A percentile compares a stretch with the other conserved stretches of the same genome.
Conservation (phyloP, 2,329 filamentous ascomycete species). For the Nigrospora sphaerica region DNA sequence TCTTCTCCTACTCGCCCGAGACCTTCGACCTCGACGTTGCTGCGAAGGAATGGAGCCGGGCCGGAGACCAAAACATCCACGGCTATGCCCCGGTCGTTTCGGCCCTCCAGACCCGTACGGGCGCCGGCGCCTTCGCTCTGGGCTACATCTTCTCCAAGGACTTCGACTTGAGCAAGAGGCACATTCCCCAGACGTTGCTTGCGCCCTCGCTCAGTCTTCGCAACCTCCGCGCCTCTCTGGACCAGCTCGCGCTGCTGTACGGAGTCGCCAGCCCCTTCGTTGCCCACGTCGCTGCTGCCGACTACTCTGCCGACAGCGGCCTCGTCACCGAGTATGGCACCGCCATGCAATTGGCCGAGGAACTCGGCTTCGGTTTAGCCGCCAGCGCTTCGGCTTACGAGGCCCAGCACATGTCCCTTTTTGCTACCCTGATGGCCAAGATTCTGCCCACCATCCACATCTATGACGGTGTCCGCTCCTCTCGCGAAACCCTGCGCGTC, state of each 20-base stretch:
- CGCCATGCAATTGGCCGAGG: slow-evolving; percentile 75
- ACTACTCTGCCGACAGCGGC: slow-evolving; percentile 64
- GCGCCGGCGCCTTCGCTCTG: slow-evolving; percentile 83
- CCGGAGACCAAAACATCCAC: slow-evolving; percentile 70
- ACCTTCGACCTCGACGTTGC: slow-evolving; percentile 86
- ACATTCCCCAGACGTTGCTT: slow-evolving; percentile 85
- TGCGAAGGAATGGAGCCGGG: slow-evolving; percentile 66
- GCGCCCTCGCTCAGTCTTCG: slow-evolving; percentile 78
- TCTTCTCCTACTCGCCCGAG: slow-evolving; percentile 94
- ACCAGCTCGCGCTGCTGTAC: slow-evolving; percentile 88
- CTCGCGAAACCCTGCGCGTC: slow-evolving; percentile 73
- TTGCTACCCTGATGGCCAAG: slow-evolving; percentile 73
- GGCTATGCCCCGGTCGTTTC: slow-evolving; percentile 73
- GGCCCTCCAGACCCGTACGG: slow-evolving; percentile 77
- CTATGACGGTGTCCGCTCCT: slow-evolving; percentile 80
- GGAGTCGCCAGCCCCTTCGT: slow-evolving; percentile 88
- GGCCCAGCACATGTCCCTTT: slow-evolving; percentile 90
- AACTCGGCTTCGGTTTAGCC: slow-evolving; percentile 81
- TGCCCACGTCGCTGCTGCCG: slow-evolving; percentile 83
- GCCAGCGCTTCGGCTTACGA: slow-evolving; percentile 83
- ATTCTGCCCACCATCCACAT: slow-evolving; percentile 79
- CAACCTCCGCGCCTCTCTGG: slow-evolving; percentile 74
- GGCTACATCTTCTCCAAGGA: slow-evolving; percentile 98
- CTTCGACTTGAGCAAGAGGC: slow-evolving; percentile 84
- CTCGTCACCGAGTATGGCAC: slow-evolving; percentile 83